Conservation (phyloP, 2,329 filamentous ascomycete species). For the Sporothrix euskadiensis region DNA sequence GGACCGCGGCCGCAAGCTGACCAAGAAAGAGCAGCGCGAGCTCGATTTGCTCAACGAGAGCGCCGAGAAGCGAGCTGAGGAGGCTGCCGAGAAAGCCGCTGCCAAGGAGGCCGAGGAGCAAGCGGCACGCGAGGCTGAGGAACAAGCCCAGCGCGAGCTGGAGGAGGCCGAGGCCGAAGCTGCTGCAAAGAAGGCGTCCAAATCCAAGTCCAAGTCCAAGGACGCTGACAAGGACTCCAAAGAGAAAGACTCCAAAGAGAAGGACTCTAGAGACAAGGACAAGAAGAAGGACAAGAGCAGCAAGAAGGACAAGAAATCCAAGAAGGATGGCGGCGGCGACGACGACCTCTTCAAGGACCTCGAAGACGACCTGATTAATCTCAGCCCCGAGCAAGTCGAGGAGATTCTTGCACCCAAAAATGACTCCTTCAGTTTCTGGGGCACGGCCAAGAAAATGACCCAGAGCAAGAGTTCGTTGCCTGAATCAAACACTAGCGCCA, state of each 20-base stretch:
- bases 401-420: slow-evolving; percentile 44
- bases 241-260: slow-evolving; percentile 33
- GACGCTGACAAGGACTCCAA: slow-evolving; percentile 30
- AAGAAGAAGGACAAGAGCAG: slow-evolving; percentile 32
- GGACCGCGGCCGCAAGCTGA: slow-evolving; percentile 37
- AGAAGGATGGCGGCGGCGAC: slow-evolving; percentile 37
- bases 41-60: slow-evolving; percentile 42
- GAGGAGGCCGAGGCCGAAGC: slow-evolving; percentile 42
- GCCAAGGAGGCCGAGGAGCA: slow-evolving; percentile 44
- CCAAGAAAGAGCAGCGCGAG: slow-evolving; percentile 38
- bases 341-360: slow-evolving; percentile 37
- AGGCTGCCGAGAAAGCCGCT: slow-evolving; percentile 36
- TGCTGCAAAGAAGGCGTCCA: slow-evolving; percentile 24
- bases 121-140: slow-evolving; percentile 40
- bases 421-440: slow-evolving; percentile 60
- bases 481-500: slow-evolving; percentile 16
- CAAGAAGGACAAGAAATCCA: slow-evolving; percentile 34
- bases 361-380: slow-evolving; percentile 39
- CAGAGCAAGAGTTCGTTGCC: slow-evolving; percentile 43
- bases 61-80: slow-evolving; percentile 38
- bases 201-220: slow-evolving; percentile 46
- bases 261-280: slow-evolving; percentile 33
- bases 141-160: slow-evolving; percentile 38
- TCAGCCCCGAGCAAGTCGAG: slow-evolving; percentile 48
- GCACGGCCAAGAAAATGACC: slow-evolving; percentile 48